A percentile compares a stretch with the other conserved stretches of the same genome.
phyloP scores from a whole-genome alignment of 306 rosid genomes.

The Castanospermum australe region DNA sequence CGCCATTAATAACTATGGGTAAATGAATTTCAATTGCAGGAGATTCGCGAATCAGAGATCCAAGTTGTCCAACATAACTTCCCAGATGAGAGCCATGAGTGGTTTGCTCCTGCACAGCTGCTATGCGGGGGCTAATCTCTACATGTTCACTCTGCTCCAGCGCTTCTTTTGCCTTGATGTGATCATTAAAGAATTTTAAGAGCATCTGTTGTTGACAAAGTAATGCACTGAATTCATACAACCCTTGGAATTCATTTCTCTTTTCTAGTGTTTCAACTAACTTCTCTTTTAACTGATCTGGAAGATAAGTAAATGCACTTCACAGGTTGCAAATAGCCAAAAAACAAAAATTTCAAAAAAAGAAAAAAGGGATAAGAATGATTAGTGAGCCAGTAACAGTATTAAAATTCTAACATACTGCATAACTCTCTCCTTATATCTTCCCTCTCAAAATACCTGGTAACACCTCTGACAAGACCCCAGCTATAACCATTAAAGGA shows the following conservation, averaged over 20 bases:
- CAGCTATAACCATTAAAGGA: conserved; percentile 41
- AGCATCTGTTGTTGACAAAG: conserved; percentile 53
- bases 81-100: conserved; percentile 20
- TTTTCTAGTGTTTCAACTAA: conserved; percentile 39
- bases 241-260: conserved; percentile 36
- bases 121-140: conserved; percentile 16
- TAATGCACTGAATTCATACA: conserved; percentile 50
- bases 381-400: background rate
- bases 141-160: conserved; percentile 4
- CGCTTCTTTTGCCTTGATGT: conserved; percentile 16
- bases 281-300: conserved; percentile 50
- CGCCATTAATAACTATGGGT: too few relatives aligned
- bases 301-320: conserved; percentile 58
- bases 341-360: background rate
- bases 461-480: conserved; percentile 66
- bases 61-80: conserved; percentile 34
- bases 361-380: background rate
- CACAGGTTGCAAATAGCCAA: background rate
- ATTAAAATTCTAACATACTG: background rate
- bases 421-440: background rate
- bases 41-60: conserved; percentile 32
- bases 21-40: conserved; percentile 34
- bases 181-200: conserved; percentile 40
- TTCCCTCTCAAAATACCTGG: conserved; percentile 41
- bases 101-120: conserved; percentile 22